phyloP scores from a whole-genome alignment of 225 moss, liverwort and hornwort genomes.

The Pseudisothecium myosuroides region DNA sequence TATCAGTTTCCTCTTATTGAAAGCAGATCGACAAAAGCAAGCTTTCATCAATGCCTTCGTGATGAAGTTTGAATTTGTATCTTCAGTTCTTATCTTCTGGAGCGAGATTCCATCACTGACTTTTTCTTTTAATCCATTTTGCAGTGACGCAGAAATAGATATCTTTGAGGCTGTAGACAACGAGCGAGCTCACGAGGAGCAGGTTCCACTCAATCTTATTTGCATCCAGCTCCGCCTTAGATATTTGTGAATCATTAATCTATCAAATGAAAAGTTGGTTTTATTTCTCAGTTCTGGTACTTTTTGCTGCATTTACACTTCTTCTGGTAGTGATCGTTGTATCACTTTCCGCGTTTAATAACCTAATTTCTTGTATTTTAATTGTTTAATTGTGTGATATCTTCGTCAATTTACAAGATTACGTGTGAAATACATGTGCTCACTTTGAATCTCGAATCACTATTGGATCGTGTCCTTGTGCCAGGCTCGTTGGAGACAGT shows the following conservation, averaged over 20 bases:
- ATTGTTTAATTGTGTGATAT: not conserved
- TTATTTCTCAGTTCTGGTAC: not conserved
- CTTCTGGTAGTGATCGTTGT: not conserved
- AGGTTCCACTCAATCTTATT: slow-evolving; percentile 29
- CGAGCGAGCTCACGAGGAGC: slow-evolving; percentile 64
- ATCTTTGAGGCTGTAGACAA: slow-evolving; percentile 86
- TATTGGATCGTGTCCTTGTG: not conserved
- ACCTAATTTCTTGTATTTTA: not conserved
- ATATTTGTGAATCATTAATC: not conserved
- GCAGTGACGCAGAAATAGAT: slow-evolving; percentile 91
- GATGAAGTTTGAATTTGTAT: not conserved
- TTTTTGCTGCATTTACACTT: not conserved
- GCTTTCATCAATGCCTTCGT: not conserved
- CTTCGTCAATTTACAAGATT: not conserved
- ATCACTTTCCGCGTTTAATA: not conserved
- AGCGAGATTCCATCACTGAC: not conserved
- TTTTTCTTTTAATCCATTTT: not conserved
- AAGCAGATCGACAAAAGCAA: not conserved
- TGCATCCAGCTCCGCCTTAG: not conserved
- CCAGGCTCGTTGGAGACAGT: slow-evolving; percentile 74
- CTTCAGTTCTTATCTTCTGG: not conserved
- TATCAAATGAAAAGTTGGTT: not conserved
- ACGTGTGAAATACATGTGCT: not conserved
- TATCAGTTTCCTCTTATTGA: not conserved
- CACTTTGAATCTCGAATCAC: not conserved